phyloP scores from a whole-genome alignment of 768 basidiomycete species.

The Serendipita sp. region DNA sequence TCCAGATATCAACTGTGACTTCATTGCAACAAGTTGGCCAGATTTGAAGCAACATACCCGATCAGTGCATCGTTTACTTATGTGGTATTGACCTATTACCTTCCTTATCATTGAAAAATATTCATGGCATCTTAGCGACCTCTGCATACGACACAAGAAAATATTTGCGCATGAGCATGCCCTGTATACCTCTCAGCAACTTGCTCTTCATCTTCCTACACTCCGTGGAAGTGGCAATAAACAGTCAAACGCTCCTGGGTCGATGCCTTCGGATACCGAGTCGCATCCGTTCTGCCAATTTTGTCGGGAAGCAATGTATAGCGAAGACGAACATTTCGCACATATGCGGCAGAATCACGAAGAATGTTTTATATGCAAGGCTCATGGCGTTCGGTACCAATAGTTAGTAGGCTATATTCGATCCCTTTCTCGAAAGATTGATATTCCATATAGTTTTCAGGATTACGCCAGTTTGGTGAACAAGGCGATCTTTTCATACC shows the following conservation, averaged over 20 bases:
- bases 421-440: neutral
- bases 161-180: constrained; percentile 93
- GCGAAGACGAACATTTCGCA: constrained; percentile 81
- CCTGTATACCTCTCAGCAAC: constrained; percentile 49
- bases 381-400: constrained; percentile 60
- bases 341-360: constrained; percentile 92
- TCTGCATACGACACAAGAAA: constrained; percentile 82
- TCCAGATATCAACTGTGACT: constrained; percentile 68
- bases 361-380: constrained; percentile 90
- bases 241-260: neutral
- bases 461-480: constrained; percentile 60
- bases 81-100: constrained; percentile 43
- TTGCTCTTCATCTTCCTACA: constrained; percentile 65
- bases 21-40: constrained; percentile 74
- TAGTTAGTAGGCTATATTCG: constrained; percentile 42
- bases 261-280: neutral
- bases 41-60: constrained; percentile 77
- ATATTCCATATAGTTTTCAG: constrained; percentile 38
- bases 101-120: neutral
- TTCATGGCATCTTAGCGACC: constrained; percentile 33
- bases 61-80: constrained; percentile 50
- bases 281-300: constrained; percentile 60
- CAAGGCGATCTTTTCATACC: constrained; percentile 12
- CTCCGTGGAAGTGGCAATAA: neutral
- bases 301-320: constrained; percentile 83